These are phyloP conservation scores for Eucalyptus decipiens DNA, from an alignment of 345 rosid genomes.

Conservation along the genomic window DNA sequence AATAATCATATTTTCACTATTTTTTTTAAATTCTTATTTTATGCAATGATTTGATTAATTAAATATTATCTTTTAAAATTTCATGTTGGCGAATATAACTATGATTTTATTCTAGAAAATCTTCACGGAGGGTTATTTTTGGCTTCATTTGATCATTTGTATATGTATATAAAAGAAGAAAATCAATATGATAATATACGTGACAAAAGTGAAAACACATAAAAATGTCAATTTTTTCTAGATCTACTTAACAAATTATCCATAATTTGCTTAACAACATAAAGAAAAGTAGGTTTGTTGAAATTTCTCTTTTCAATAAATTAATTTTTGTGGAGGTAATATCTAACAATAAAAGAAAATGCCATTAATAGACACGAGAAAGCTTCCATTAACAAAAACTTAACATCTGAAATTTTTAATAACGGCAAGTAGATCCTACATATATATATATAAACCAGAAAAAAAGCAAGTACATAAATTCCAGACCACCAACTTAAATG, in stretches of 20 bases:
- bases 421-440: too few species aligned
- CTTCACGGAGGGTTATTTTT: background rate
- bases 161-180: background rate
- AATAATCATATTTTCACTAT: too few species aligned
- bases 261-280: background rate
- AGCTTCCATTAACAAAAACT: too few species aligned
- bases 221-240: too few species aligned
- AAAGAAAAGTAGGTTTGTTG: background rate
- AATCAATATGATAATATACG: background rate
- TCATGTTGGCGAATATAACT: background rate
- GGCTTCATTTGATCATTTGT: background rate
- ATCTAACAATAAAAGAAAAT: background rate
- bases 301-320: too few species aligned
- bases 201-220: background rate
- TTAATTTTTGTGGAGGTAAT: too few species aligned
- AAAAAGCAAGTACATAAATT: too few species aligned
- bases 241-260: background rate
- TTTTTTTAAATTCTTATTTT: rapidly evolving
- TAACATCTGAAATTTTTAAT: too few species aligned
- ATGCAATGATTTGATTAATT: background rate
- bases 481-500: rapidly evolving
- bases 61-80: too few species aligned
- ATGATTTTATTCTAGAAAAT: background rate
- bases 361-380: background rate
- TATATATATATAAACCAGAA: too few species aligned